These are phyloP conservation scores for Cubamyces lactineus DNA, from an alignment of 768 basidiomycete genomes.

Conservation along the genomic window DNA sequence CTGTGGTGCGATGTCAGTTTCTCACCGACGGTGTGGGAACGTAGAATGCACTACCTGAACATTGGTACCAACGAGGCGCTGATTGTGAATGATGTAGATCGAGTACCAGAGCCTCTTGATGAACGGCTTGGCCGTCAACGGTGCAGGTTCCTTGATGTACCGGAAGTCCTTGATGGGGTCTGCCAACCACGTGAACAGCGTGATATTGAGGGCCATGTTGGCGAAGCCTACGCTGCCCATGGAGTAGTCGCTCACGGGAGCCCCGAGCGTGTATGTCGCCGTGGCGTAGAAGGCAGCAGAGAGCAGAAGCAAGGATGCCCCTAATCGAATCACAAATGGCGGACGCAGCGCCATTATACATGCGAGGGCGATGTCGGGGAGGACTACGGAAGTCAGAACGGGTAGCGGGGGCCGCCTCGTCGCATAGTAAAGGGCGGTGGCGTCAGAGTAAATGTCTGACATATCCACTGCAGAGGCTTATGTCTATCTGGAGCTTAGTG, in stretches of 20 bases:
- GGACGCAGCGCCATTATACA: neutral
- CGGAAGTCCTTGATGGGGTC: slow-evolving; percentile 10
- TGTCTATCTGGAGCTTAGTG: too few relatives aligned
- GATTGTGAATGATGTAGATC: slow-evolving; percentile 8
- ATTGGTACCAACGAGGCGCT: slow-evolving; percentile 27
- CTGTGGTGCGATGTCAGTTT: too few relatives aligned
- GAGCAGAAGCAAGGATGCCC: neutral
- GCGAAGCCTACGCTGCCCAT: neutral
- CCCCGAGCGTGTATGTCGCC: slow-evolving; percentile 2
- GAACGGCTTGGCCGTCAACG: slow-evolving; percentile 5
- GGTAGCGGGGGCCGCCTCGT: neutral
- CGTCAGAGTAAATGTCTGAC: too few relatives aligned
- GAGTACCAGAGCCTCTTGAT: slow-evolving; percentile 3
- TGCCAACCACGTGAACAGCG: neutral
- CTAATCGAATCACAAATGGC: neutral
- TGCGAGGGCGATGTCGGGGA: neutral
- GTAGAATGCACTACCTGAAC: slow-evolving; percentile 10
- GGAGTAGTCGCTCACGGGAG: neutral
- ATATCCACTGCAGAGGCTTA: too few relatives aligned
- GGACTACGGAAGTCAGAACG: neutral
- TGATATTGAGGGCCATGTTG: neutral
- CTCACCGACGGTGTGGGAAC: too few relatives aligned
- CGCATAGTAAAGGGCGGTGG: too few relatives aligned
- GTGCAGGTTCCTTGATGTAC: neutral
- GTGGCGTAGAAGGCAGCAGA: neutral